phyloP scores from a whole-genome alignment of 2,329 filamentous ascomycete species.

The Cladorrhinum sp. region DNA sequence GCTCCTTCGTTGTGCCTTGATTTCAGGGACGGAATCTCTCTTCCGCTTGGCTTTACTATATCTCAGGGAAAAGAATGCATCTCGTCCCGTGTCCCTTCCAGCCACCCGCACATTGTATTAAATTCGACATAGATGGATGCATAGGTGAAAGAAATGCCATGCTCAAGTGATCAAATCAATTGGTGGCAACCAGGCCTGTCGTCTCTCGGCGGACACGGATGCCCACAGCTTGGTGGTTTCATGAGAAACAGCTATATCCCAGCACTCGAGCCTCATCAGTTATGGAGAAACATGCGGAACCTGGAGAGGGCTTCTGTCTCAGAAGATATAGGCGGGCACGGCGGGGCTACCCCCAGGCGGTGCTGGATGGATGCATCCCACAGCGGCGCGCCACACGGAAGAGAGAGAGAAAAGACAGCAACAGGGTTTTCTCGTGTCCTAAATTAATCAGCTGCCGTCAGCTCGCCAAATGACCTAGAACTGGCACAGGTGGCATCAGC shows the following conservation, averaged over 20 bases:
- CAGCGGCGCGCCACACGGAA: neutral
- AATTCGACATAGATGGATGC: too few relatives aligned
- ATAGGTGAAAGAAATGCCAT: neutral
- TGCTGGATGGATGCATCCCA: neutral
- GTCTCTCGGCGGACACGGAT: neutral
- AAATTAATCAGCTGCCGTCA: slow-evolving; percentile 12
- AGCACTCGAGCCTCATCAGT: neutral
- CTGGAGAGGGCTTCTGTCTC: neutral
- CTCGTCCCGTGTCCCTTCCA: neutral
- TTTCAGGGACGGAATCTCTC: neutral
- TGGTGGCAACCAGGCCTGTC: neutral
- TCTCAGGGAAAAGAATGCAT: neutral
- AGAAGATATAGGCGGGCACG: neutral
- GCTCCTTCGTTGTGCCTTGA: neutral
- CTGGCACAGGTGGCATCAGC: slow-evolving; percentile 10
- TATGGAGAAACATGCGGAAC: slow-evolving; percentile 1
- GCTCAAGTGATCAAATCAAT: neutral
- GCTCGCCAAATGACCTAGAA: slow-evolving; percentile 11
- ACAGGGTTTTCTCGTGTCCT: neutral
- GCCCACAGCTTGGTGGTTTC: neutral
- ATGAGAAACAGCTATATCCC: neutral
- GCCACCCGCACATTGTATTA: neutral
- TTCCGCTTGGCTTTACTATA: neutral
- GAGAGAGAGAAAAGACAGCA: neutral
- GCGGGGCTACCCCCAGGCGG: neutral